These are phyloP conservation scores for Acanthamoeba rhysodes DNA, from an alignment of 208 protist species.

Conservation along the genomic window DNA sequence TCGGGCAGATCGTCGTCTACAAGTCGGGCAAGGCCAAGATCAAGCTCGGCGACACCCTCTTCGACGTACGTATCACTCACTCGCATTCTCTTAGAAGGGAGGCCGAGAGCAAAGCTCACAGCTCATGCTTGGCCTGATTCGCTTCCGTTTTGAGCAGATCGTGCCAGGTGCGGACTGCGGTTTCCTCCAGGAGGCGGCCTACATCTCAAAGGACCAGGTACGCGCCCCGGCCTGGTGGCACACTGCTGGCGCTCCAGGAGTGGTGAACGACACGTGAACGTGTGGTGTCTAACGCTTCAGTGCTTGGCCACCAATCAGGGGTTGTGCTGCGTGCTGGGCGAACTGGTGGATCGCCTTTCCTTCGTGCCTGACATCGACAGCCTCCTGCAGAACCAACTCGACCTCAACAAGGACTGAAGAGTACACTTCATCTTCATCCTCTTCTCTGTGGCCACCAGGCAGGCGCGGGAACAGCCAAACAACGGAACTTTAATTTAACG, in stretches of 20 bases:
- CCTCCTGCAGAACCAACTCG: neutral
- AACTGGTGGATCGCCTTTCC: neutral
- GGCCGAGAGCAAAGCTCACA: neutral
- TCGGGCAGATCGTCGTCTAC: conserved; percentile 5
- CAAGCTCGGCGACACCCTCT: conserved; percentile 9
- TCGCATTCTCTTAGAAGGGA: neutral
- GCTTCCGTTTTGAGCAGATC: neutral
- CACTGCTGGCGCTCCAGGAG: too few relatives aligned
- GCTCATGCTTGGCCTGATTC: neutral
- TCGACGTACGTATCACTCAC: neutral
- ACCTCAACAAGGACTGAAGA: neutral
- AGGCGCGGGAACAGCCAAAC: neutral
- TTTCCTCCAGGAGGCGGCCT: conserved; percentile 36
- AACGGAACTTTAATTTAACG: neutral
- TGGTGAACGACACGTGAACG: neutral
- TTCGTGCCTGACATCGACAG: conserved; percentile 37
- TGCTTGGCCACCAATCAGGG: neutral
- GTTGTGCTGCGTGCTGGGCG: conserved; percentile 19
- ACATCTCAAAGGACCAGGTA: conserved; percentile 9
- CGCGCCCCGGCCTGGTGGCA: neutral
- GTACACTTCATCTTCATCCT: neutral
- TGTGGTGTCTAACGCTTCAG: neutral
- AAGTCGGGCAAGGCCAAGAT: conserved; percentile 57
- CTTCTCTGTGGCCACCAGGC: neutral
- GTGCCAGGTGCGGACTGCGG: neutral